Evolutionary conservation across 2,329 filamentous ascomycete species (phyloP).

Genomic region (Lomentospora prolificans): DNA sequence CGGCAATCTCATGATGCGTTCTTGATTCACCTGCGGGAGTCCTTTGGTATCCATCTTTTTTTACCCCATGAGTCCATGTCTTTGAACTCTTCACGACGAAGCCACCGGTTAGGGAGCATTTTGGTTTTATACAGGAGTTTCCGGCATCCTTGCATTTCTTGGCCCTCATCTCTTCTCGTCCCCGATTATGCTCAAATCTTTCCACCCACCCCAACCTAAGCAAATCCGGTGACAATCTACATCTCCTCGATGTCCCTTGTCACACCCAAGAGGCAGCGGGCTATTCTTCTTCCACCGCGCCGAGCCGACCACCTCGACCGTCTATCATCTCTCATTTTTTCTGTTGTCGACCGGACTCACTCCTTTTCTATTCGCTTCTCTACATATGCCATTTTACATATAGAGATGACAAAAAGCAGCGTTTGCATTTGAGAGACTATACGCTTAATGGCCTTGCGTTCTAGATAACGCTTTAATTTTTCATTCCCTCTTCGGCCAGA

Average conservation of each 20-base stretch:
- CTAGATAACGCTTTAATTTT: background rate
- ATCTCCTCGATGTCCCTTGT: background rate
- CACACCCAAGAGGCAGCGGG: no score
- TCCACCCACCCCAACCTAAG: background rate
- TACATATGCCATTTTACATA: slow-evolving; percentile 4
- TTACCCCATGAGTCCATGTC: background rate
- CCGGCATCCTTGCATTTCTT: slow-evolving; percentile 1
- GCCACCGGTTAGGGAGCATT: background rate
- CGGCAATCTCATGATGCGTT: slow-evolving; percentile 4
- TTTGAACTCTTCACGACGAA: background rate
- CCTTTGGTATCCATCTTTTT: background rate
- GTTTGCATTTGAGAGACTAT: background rate
- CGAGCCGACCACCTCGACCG: background rate
- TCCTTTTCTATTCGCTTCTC: slow-evolving; percentile 6
- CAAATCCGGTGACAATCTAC: background rate
- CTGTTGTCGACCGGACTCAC: background rate
- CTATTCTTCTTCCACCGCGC: background rate
- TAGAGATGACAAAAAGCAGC: slow-evolving; percentile 1
- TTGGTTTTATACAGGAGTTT: slow-evolving; percentile 8
- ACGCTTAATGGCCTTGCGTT: slow-evolving; percentile 2
- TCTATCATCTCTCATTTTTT: background rate
- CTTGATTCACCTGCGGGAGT: background rate
- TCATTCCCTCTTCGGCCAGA: background rate
- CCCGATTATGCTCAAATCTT: background rate
- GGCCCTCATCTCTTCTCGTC: slow-evolving; percentile 1